A percentile compares a stretch with the other conserved stretches of the same genome.
These are phyloP conservation scores for Talaromyces atroroseus DNA, from an alignment of 2,329 filamentous ascomycete genomes.

Conservation along the genomic window DNA sequence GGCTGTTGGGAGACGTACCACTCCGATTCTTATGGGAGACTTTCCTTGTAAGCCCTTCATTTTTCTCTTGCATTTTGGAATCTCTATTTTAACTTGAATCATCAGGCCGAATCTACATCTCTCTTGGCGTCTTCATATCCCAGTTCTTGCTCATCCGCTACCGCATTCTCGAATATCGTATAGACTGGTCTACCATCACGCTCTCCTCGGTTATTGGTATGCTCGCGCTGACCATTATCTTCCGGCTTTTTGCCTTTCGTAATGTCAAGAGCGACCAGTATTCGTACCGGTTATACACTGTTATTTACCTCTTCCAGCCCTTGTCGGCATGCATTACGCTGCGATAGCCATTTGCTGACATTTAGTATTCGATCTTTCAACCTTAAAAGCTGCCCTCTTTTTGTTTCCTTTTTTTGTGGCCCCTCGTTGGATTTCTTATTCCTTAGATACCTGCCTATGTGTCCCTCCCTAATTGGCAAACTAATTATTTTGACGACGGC, in stretches of 20 bases:
- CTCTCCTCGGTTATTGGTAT: background rate
- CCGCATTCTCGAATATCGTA: slow-evolving; percentile 10
- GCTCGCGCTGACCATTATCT: slow-evolving; percentile 8
- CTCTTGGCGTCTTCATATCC: slow-evolving; percentile 9
- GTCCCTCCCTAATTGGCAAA: too few relatives aligned
- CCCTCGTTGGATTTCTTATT: too few relatives aligned
- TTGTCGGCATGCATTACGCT: slow-evolving; percentile 13
- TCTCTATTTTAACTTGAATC: background rate
- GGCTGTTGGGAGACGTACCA: slow-evolving; percentile 9
- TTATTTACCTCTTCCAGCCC: slow-evolving; percentile 12
- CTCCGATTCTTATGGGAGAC: slow-evolving; percentile 12
- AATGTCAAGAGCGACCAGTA: slow-evolving; percentile 11
- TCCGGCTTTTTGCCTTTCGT: slow-evolving; percentile 13
- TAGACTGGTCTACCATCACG: slow-evolving; percentile 8
- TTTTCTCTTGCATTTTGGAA: background rate
- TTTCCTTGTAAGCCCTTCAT: slow-evolving; percentile 7
- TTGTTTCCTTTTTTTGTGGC: background rate
- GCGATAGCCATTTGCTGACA: slow-evolving; percentile 1
- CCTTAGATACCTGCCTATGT: too few relatives aligned
- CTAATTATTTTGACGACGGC: too few relatives aligned
- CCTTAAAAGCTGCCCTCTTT: background rate
- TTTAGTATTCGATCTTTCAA: too few relatives aligned
- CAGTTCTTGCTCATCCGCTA: slow-evolving; percentile 10
- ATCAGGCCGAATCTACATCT: slow-evolving; percentile 12
- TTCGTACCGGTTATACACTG: slow-evolving; percentile 12